Evolutionary conservation across 2,329 filamentous ascomycete species (phyloP).

Genomic region (Tricladium varicosporioides): DNA sequence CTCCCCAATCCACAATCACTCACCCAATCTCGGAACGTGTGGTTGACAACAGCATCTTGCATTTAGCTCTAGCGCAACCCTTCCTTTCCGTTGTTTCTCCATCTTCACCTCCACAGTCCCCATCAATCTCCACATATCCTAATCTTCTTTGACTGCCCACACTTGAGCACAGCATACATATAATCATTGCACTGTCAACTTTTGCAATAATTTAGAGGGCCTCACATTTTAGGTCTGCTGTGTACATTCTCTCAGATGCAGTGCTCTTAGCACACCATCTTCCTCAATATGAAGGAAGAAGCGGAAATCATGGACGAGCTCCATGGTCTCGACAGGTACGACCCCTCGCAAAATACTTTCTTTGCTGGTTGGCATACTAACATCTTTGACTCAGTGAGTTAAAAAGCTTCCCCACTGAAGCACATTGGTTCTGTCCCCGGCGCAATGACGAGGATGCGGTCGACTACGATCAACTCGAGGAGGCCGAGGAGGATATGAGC

Average conservation of each 20-base stretch:
- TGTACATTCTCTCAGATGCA: conserved; percentile 8
- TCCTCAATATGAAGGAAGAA: conserved; percentile 28
- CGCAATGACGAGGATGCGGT: conserved; percentile 59
- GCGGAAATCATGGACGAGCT: conserved; percentile 34
- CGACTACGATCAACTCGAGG: conserved; percentile 58
- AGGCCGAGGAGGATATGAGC: conserved; percentile 47
- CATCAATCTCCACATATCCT: not conserved
- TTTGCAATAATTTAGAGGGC: too few species aligned
- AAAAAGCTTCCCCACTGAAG: conserved; percentile 35
- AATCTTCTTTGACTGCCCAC: not conserved
- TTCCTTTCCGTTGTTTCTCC: not conserved
- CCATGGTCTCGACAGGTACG: conserved; percentile 30
- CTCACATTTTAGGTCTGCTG: not conserved
- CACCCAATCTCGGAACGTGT: too few species aligned
- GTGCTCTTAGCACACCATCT: conserved; percentile 13
- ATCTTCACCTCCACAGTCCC: not conserved
- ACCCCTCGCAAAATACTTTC: not conserved
- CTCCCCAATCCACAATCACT: too few species aligned
- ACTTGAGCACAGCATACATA: too few species aligned
- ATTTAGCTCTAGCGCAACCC: not conserved
- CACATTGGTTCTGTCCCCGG: conserved; percentile 69
- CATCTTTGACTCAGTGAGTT: conserved; percentile 24
- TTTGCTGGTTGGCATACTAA: conserved; percentile 4
- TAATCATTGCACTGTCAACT: too few species aligned
- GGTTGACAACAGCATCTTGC: too few species aligned